Evolutionary conservation across 352 stramenopile genomes (phyloP).

Genomic region (Phytophthora colocasiae): DNA sequence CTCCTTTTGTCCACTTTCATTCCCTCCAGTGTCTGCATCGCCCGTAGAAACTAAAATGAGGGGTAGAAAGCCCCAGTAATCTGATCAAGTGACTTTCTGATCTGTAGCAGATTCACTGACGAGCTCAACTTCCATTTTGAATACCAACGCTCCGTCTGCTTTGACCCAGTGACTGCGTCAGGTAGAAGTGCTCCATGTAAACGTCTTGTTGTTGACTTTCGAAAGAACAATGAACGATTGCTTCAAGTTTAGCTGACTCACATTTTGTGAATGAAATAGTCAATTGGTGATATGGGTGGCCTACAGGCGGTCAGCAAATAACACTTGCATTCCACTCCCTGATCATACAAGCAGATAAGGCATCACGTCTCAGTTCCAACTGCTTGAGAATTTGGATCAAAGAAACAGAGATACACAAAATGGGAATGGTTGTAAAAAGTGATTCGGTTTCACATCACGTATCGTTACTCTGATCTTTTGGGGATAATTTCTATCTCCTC

Average conservation of each 20-base stretch:
- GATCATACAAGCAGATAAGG: not conserved
- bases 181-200: not conserved
- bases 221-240: not conserved
- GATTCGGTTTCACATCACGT: too few species aligned
- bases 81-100: not conserved
- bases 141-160: not conserved
- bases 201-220: not conserved
- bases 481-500: too few species aligned
- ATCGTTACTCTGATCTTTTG: too few species aligned
- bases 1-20: not conserved
- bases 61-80: not conserved
- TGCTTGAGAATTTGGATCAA: too few species aligned
- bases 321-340: not conserved
- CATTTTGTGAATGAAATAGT: not conserved
- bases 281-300: too few species aligned
- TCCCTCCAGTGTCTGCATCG: not conserved
- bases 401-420: too few species aligned
- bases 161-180: not conserved
- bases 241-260: not conserved
- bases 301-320: not conserved
- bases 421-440: too few species aligned
- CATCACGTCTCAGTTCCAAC: not conserved
- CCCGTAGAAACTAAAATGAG: not conserved
- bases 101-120: not conserved
- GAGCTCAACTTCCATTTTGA: not conserved